Evolutionary conservation across 129 eudicot genomes (phyloP).

Genomic region (Arctium lappa): DNA sequence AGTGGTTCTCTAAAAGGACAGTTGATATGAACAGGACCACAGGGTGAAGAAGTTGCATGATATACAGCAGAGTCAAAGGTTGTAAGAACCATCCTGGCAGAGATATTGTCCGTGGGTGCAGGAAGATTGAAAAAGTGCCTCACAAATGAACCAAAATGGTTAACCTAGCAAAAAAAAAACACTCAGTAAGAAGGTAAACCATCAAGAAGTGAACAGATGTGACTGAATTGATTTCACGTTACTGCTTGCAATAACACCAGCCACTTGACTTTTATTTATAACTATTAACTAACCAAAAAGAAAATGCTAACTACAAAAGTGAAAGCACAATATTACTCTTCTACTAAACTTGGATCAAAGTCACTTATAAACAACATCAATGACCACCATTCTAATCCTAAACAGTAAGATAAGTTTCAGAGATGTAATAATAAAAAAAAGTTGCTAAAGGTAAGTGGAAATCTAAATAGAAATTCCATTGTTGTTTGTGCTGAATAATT

Average conservation of each 20-base stretch:
- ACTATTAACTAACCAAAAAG: not conserved
- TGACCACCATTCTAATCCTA: not conserved
- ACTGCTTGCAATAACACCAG: not conserved
- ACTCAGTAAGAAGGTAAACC: not conserved
- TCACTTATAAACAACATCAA: not conserved
- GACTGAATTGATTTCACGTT: not conserved
- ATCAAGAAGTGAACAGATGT: not conserved
- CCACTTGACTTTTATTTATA: not conserved
- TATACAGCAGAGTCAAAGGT: constrained; percentile 76
- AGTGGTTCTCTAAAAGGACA: constrained; percentile 91
- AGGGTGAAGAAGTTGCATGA: constrained; percentile 67
- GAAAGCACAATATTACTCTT: not conserved
- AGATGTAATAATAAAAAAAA: too few species aligned
- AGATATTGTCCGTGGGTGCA: constrained; percentile 69
- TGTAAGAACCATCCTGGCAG: constrained; percentile 85
- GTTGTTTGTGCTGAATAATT: too few species aligned
- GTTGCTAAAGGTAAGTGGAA: too few species aligned
- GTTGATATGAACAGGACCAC: constrained; percentile 91
- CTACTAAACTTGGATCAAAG: not conserved
- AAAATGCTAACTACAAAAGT: not conserved
- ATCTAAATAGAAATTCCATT: too few species aligned
- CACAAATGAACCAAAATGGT: constrained; percentile 74
- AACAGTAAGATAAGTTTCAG: not conserved
- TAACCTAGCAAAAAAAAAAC: constrained; percentile 41
- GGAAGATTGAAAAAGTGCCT: constrained; percentile 81